Evolutionary conservation across 73 alveolate species (phyloP), one percentile per base, ranked within the genome.

Genomic region (Tetrahymena malaccensis): DNA sequence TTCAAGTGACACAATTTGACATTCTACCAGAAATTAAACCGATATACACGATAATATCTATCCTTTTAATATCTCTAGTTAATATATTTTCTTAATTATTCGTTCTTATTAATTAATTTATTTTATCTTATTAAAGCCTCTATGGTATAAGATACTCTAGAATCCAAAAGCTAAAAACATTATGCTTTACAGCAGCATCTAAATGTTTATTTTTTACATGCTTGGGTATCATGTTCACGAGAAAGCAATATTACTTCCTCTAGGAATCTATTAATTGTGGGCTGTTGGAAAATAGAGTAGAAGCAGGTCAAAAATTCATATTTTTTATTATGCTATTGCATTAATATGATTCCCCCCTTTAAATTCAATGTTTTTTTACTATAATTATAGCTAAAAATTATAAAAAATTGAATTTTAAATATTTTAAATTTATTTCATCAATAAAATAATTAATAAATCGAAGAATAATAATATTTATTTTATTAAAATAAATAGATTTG

Each of bases 151-250:
- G 22, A 96, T 96, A 94, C 15, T 96, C 57, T 58, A n/a, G 57
- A 93, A 94, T 35, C 43, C 94, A 22, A 96, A 94, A 96, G 97
- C 94, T 95, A 85, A 43, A 96, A 95, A 44, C 94, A 93, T 96
- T 94, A 93, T 85, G 37, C 96, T 44, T 43, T 97, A 97, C 94
- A 94, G 97, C 37, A 97, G 98, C 15, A 85, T 96, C 27, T 96
- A 98, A n/a, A 97, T 97, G 93, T 96, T 98, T 70, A 96, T 98
- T n/a, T 97, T 98, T 57, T 98, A 96, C 96, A 97, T 97, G 96
- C 98, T 98, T 93, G 99, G 99, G 19, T 98, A 96, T 96, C 99
- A 98, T 97, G 99, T 98, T 11, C 99, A 98, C 96, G 99, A 98
- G 94, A 98, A 98, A 96, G 99, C 99, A 85, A 96, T 98, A 35